Evolutionary conservation across 495 filamentous ascomycete species (phyloP), one percentile per base, ranked within the genome.

Genomic region (Cenococcum geophilum): DNA sequence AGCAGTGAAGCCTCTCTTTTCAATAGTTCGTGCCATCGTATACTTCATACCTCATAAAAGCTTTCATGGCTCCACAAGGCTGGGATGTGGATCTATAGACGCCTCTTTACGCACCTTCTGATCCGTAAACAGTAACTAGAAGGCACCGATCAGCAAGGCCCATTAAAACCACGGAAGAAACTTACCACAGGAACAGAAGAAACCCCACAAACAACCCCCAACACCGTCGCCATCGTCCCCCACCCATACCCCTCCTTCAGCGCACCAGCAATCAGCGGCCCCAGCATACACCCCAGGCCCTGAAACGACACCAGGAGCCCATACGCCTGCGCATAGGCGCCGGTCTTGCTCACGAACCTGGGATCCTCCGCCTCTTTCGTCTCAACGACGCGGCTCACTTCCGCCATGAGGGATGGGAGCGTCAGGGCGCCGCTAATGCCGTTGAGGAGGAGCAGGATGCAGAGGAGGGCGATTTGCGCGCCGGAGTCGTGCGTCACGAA

Each of bases 401-500:
- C 57, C 10, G 47, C 57, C 57, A 52, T 52, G 43, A 59, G 57
- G 1, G 57, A 23, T 23, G 37, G 20, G 1, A 59, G 20, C 21
- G 35, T 53, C 45, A 37, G 23, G 14, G 57, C 23, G 5, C 40
- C 18, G 45, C 21, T 16, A 16, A 25, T 32, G 47, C 57, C 57
- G 21, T 21, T 45, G 16, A 59, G n/a, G 10, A 45, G 5, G n/a
- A 59, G 57, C 23, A 59, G 43, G 11, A 52, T 40, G 23, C 57
- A 59, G 1, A 59, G 57, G 34, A 59, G 10, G 20, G 53, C 22
- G 6, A 45, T 53, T 45, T 59, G 57, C 4, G n/a, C 10, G 18
- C n/a, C 9, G 14, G 32, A 45, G 27, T 55, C 16, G 42, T 59
- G 45, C 18, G 16, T 52, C 6, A 59, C 45, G 21, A 59, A 55